phyloP scores from a whole-genome alignment of 1,284 basidiomycete genomes.

The Cronartium quercuum region DNA sequence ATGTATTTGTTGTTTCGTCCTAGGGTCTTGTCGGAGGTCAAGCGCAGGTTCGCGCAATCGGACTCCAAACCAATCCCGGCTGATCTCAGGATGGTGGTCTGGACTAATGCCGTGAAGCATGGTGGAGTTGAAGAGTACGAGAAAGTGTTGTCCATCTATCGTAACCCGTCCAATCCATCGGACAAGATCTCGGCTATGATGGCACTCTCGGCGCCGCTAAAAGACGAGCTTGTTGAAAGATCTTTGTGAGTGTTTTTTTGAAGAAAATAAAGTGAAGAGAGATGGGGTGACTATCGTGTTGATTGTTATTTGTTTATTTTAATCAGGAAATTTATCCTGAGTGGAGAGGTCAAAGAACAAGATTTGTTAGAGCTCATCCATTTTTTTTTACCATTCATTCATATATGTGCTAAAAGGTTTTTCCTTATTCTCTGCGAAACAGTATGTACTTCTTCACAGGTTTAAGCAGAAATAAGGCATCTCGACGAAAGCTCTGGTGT shows the following conservation, averaged over 20 bases:
- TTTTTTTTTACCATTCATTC: neutral
- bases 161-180: slow-evolving; percentile 60
- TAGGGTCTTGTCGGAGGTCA: slow-evolving; percentile 36
- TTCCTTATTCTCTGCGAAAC: neutral
- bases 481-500: slow-evolving; percentile 49
- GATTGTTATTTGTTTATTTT: neutral
- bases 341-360: slow-evolving; percentile 49
- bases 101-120: slow-evolving; percentile 59
- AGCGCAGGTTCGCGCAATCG: slow-evolving; percentile 15
- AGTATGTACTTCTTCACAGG: slow-evolving; percentile 46
- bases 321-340: slow-evolving; percentile 40
- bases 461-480: slow-evolving; percentile 46
- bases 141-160: slow-evolving; percentile 63
- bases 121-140: slow-evolving; percentile 75
- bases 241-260: slow-evolving; percentile 44
- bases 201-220: slow-evolving; percentile 47
- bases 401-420: neutral
- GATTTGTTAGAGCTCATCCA: slow-evolving; percentile 42
- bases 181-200: slow-evolving; percentile 50
- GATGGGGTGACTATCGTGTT: neutral
- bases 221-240: slow-evolving; percentile 46
- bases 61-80: slow-evolving; percentile 43
- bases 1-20: neutral
- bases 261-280: neutral
- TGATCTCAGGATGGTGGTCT: slow-evolving; percentile 40